phyloP scores from a whole-genome alignment of 495 filamentous ascomycete species.

The Cenococcum geophilum region DNA sequence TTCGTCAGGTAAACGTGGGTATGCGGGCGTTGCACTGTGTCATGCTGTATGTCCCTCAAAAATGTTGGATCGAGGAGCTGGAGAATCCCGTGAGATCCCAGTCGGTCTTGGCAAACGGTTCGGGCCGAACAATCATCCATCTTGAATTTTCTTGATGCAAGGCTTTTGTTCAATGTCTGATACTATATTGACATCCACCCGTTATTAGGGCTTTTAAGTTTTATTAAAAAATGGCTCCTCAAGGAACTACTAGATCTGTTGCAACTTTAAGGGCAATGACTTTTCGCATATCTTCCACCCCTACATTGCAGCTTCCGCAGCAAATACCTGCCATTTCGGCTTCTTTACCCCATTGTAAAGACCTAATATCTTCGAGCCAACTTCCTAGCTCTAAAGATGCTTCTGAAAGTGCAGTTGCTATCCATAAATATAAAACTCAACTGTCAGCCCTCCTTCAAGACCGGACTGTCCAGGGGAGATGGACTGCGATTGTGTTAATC shows the following conservation, averaged over 20 bases:
- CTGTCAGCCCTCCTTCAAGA: conserved; percentile 70
- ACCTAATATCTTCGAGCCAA: conserved; percentile 29
- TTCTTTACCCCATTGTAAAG: conserved; percentile 33
- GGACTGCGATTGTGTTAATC: conserved; percentile 66
- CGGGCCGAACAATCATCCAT: conserved; percentile 4
- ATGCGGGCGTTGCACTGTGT: neutral
- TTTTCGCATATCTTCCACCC: conserved; percentile 36
- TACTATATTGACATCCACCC: too few relatives aligned
- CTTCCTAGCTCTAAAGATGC: conserved; percentile 45
- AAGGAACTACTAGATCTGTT: neutral
- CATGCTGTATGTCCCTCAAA: neutral
- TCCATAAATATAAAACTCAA: conserved; percentile 74
- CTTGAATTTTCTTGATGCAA: neutral
- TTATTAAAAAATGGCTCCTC: conserved; percentile 5
- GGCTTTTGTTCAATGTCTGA: neutral
- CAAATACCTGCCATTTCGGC: conserved; percentile 32
- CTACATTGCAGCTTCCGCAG: conserved; percentile 31
- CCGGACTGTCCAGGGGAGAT: conserved; percentile 62
- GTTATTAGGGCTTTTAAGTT: neutral
- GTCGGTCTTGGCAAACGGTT: neutral
- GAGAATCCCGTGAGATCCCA: neutral
- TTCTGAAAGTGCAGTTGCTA: conserved; percentile 55
- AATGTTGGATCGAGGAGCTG: conserved; percentile 2
- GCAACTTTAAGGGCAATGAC: conserved; percentile 32
- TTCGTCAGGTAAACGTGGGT: neutral